Base-by-base conservation (phyloP, 1,139 yeast genomes). In the Debaryomycetaceae sp. region DNA sequence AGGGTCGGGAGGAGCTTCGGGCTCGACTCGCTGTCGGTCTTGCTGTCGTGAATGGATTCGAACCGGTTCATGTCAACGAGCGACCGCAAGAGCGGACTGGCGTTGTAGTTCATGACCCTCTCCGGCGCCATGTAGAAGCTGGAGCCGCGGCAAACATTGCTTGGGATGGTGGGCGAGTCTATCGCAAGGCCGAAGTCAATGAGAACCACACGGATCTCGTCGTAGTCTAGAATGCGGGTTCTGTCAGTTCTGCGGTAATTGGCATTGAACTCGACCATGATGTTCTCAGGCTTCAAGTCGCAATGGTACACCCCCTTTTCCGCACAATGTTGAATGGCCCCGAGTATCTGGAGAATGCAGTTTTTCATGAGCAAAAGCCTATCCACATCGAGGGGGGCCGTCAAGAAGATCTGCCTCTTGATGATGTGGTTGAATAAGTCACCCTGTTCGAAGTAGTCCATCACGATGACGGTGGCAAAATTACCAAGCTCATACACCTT, bases 71-170 rank as follows among this genome's bases (percentile, higher is more conserved):
- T 61, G 44, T 72, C 70, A 37, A 72, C 54, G 22, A 60, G 46
- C 17, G 61, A 53, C 38, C 57, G 57, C 37, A 69, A 63, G 24
- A 61, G 49, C 27, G 55, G 57, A 51, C 62, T 66, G 37, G 72
- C 67, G 48, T 64, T 66, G 54, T 60, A 73, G 49, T 79, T 78
- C 46, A 75, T 76, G 22, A 86, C 72, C 59, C 95, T 73, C 64
- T 89, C 97, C 6, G 97, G 97, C 0, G 97, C 88, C 97, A 90
- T 90, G 67, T 90, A 90, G 63, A 87, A 90, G 33, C 88, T 78
- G 5, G 95, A 84, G 0, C 97, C 97, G 49, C 96, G 78, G 51
- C 96, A 89, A 37, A 84, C 81, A 55, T 86, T 87, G 49, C 87
- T 81, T 45, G 84, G 78, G 43, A 85, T 79, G 45, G 67, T 67